These are phyloP conservation scores for Bjerkandera adusta DNA, from an alignment of 1,284 basidiomycete species.

Conservation along the genomic window DNA sequence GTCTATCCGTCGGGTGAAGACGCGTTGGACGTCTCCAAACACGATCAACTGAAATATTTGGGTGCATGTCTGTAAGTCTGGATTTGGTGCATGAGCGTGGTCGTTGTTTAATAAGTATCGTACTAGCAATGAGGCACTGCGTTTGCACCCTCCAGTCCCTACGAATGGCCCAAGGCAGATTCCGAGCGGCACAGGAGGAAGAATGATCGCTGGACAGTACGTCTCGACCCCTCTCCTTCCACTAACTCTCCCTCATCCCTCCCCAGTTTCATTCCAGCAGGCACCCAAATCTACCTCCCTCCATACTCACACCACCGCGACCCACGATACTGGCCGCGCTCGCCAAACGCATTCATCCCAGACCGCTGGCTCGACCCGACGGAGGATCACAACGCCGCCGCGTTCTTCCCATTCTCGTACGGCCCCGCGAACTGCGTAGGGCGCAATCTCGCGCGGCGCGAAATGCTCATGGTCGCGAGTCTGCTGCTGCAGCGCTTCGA, in stretches of 20 bases:
- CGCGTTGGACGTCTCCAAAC: constrained; percentile 20
- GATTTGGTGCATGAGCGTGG: constrained; percentile 5
- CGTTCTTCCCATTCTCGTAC: constrained; percentile 29
- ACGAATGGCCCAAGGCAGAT: constrained; percentile 48
- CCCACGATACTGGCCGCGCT: constrained; percentile 28
- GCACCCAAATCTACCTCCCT: constrained; percentile 25
- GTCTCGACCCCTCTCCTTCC: constrained; percentile 12
- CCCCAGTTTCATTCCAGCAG: constrained; percentile 24
- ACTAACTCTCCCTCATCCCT: constrained; percentile 21
- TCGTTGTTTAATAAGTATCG: neutral
- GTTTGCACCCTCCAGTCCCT: constrained; percentile 52
- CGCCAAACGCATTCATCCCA: constrained; percentile 29
- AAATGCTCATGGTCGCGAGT: constrained; percentile 29
- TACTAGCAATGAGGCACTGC: constrained; percentile 54
- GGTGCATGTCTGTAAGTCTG: constrained; percentile 30
- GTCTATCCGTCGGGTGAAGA: constrained; percentile 27
- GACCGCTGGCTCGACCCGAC: constrained; percentile 28
- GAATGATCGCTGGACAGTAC: constrained; percentile 25
- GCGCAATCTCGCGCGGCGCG: constrained; percentile 30
- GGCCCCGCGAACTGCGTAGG: constrained; percentile 33
- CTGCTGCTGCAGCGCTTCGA: constrained; percentile 28
- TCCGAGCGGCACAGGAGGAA: constrained; percentile 19
- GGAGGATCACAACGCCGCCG: constrained; percentile 11
- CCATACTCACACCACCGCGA: constrained; percentile 30
- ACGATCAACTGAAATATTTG: constrained; percentile 27